Base-by-base conservation (phyloP, 306 rosid species). In the Vigna radiata region DNA sequence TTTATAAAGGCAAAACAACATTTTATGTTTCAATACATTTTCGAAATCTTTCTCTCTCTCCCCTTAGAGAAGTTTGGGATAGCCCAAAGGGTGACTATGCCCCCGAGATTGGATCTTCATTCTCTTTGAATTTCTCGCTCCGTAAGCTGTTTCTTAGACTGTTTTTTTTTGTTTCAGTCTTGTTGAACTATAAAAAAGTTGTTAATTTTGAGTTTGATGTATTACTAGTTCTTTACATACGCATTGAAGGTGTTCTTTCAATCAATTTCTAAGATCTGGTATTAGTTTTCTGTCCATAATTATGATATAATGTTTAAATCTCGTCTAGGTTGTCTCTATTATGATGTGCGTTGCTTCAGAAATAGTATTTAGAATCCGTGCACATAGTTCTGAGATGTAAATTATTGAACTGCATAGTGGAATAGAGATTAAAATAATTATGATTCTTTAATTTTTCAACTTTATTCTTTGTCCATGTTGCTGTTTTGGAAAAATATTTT, bases 21-120 rank as follows among this genome's bases (percentile, higher is more conserved):
- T 14, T 1, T 16, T 49, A 49, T n/a, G n/a, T 49, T 5, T 54
- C 53, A n/a, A 14, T 1, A n/a, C 29, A 56, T 9, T 56, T 56
- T 0, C 48, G 8, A 11, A 66, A 67, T 36, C 71, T 49, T 0
- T 68, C 39, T 8, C 6, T 25, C 46, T n/a, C 55, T 13, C 39
- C 2, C 56, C 11, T 27, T 6, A 23, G 43, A 64, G 29, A 5
- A 11, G 44, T 56, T 58, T 36, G 13, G 68, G 65, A 33, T 21
- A 37, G 31, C 44, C 44, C 17, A 12, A 23, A 12, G 55, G 55
- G 33, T 29, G 33, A 29, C 33, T 33, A 19, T 70, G 37, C 18
- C n/a, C 79, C 7, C 43, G 7, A 63, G 43, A 70, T 58, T 65
- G 67, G 82, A 72, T 77, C 87, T 67, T 41, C 81, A 77, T 53